phyloP scores from a whole-genome alignment of 2,329 filamentous ascomycete genomes.

The Colletotrichum sp. region DNA sequence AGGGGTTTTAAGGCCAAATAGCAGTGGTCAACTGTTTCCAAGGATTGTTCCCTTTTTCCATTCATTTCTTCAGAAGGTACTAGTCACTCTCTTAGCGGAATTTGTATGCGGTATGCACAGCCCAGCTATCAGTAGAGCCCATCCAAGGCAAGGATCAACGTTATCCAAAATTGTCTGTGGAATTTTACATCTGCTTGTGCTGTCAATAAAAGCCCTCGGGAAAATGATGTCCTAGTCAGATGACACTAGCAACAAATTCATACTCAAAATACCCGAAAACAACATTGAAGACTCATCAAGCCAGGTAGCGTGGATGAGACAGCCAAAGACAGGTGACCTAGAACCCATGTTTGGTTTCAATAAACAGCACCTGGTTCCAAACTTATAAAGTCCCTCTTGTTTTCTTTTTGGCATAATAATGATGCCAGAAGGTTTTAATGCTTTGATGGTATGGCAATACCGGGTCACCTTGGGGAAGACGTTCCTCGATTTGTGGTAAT shows the following conservation, averaged over 20 bases:
- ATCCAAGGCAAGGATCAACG: not conserved
- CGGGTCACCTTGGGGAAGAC: not conserved
- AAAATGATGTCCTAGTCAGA: not conserved
- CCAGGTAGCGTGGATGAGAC: not conserved
- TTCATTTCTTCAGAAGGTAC: not conserved
- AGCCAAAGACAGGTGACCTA: not conserved
- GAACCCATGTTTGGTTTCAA: not conserved
- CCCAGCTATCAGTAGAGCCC: not conserved
- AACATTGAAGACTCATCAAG: not conserved
- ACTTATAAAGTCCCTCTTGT: not conserved
- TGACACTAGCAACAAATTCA: too few relatives aligned
- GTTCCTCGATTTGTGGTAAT: not conserved
- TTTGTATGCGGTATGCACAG: not conserved
- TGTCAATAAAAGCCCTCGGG: not conserved
- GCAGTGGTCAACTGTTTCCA: too few relatives aligned
- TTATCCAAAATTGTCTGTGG: not conserved
- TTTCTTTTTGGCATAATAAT: not conserved
- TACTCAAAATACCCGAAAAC: too few relatives aligned
- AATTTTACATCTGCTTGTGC: not conserved
- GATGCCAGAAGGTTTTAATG: not conserved
- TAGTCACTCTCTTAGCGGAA: not conserved
- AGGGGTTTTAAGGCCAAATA: too few relatives aligned
- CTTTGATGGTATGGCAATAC: not conserved
- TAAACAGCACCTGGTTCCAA: not conserved
- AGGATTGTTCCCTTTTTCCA: not conserved